Evolutionary conservation across 1,284 basidiomycete species (phyloP), one percentile per base, ranked within the genome.

Genomic region (Volvariella volvacea): DNA sequence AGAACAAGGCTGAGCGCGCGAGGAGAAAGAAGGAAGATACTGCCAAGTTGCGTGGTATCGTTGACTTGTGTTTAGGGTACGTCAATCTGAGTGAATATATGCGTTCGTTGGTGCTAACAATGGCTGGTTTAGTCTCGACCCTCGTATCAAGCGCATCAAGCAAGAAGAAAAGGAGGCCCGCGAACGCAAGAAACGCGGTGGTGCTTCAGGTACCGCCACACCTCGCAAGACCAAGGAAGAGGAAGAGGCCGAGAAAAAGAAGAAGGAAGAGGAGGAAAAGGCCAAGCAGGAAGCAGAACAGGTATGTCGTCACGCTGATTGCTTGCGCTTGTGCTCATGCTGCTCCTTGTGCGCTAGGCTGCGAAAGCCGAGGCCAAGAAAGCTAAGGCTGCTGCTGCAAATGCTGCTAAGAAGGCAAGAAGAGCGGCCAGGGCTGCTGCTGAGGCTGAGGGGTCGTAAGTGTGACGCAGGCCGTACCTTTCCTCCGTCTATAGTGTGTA

Each of bases 11-110:
- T 17, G 96, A 99, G 68, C 92, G 96, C 38, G 88, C 92, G 2
- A 80, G 92, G 46, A 78, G 92, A 66, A 99, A 99, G 78, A 98
- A 97, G 78, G 96, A 97, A 60, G 96, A 99, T 69, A 98, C 83
- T 47, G 87, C 92, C 2, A 88, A 94, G 56, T 66, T 98, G 32
- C 85, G 96, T 46, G 74, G 73, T 41, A 74, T 98, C 20, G 92
- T 99, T 41, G 96, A 99, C 70, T 71, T 86, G 48, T 83, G 92
- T 7, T 77, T 98, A 19, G 59, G 67, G 71, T 70, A 48, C 2
- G 54, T 4, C 22, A 39, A 3, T 42, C 37, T 32, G 34, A 28
- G 22, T 37, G 7, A 14, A 16, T 22, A 25, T 14, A 39, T 32
- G 21, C n/a, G 39, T 19, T 41, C 22, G 4, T 22, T 21, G 16